Evolutionary conservation across 1,139 yeast species (phyloP).

Genomic region (Eremothecium gossypii): DNA sequence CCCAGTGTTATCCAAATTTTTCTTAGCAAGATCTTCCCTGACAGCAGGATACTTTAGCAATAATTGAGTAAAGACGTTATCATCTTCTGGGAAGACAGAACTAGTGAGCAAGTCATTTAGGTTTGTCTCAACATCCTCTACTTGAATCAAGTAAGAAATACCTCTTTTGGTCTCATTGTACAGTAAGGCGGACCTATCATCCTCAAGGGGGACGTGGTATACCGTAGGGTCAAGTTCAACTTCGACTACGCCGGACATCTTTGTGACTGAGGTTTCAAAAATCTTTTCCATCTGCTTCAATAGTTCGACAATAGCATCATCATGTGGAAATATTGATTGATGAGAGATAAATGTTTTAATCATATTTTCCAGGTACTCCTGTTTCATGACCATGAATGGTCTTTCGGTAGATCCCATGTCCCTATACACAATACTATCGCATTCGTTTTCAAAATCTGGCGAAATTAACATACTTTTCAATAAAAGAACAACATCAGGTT

Average conservation of each 20-base stretch:
- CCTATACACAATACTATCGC: constrained; percentile 22
- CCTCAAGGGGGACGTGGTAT: constrained; percentile 29
- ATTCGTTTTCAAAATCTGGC: constrained; percentile 24
- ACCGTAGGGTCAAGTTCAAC: constrained; percentile 44
- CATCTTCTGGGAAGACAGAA: constrained; percentile 62
- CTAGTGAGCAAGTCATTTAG: constrained; percentile 66
- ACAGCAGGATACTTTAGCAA: constrained; percentile 27
- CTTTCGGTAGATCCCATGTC: constrained; percentile 24
- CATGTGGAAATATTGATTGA: constrained; percentile 19
- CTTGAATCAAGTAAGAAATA: constrained; percentile 66
- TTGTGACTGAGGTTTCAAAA: constrained; percentile 6
- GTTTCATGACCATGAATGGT: constrained; percentile 24
- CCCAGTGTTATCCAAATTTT: constrained; percentile 45
- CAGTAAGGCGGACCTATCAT: constrained; percentile 43
- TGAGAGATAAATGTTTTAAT: constrained; percentile 16
- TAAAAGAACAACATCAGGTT: constrained; percentile 20
- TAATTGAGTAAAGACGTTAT: constrained; percentile 48
- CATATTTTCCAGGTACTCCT: constrained; percentile 24
- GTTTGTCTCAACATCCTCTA: constrained; percentile 57
- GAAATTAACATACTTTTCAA: constrained; percentile 22
- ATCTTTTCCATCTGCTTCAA: constrained; percentile 13
- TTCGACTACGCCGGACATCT: constrained; percentile 23
- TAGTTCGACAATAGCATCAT: constrained; percentile 24
- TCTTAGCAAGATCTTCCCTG: constrained; percentile 31
- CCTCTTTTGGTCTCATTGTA: constrained; percentile 78